Conservation (phyloP, 257 asterid genomes). For the Ajuga chamaepitys region DNA sequence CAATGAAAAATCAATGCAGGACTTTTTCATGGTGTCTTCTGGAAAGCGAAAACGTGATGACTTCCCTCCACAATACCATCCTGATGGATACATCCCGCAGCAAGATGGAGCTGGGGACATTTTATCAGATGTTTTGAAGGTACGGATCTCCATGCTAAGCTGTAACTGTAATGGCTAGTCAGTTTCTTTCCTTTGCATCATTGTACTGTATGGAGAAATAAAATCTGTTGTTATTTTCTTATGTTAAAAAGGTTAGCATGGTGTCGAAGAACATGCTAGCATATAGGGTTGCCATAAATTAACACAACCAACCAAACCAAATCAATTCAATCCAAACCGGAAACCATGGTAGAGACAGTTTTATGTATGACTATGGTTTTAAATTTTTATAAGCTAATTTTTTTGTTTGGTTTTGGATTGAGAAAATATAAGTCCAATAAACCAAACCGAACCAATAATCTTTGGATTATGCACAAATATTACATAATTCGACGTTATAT, state of each 20-base stretch:
- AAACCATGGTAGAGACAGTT: too few relatives aligned
- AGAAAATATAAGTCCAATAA: too few relatives aligned
- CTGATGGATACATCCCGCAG: conserved; percentile 89
- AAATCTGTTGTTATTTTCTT: neutral
- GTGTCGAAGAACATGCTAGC: neutral
- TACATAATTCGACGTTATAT: too few relatives aligned
- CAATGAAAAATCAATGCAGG: conserved; percentile 41
- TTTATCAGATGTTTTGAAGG: conserved; percentile 45
- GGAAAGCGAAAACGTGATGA: conserved; percentile 92
- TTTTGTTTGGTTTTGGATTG: too few relatives aligned
- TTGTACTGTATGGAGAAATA: neutral
- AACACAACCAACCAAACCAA: too few relatives aligned
- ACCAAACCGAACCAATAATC: too few relatives aligned
- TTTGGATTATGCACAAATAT: too few relatives aligned
- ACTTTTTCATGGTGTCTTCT: conserved; percentile 55
- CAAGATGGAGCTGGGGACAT: conserved; percentile 90
- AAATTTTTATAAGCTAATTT: too few relatives aligned
- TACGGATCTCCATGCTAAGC: conserved; percentile 1
- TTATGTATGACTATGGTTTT: too few relatives aligned
- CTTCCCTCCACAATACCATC: conserved; percentile 47
- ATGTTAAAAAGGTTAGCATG: neutral
- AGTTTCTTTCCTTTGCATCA: neutral
- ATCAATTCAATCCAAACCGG: too few relatives aligned
- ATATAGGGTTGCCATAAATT: neutral
- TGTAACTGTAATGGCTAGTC: neutral